Evolutionary conservation across 148 eudicot genomes (phyloP).

Genomic region (Spergularia marina): DNA sequence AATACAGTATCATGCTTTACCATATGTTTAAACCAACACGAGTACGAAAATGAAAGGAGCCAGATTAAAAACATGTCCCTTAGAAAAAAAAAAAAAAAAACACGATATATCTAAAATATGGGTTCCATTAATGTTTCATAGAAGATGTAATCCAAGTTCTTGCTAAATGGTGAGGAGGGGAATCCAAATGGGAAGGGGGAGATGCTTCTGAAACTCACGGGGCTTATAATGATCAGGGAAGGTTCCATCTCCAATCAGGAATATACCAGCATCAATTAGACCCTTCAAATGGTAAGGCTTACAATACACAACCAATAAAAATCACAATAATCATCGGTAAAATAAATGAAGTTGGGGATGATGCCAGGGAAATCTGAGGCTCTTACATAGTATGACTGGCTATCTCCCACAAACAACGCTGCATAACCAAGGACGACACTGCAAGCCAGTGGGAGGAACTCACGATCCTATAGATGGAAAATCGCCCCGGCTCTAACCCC

Average conservation of each 20-base stretch:
- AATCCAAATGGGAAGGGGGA: constrained; percentile 17
- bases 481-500: not conserved
- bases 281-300: not conserved
- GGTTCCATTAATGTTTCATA: not conserved
- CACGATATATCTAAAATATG: not conserved
- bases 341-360: constrained; percentile 11
- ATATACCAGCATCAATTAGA: constrained; percentile 11
- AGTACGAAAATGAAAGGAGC: constrained; percentile 16
- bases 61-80: constrained; percentile 64
- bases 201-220: not conserved
- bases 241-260: not conserved
- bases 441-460: constrained; percentile 2
- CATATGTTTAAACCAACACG: no score
- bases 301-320: not conserved
- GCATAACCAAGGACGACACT: not conserved
- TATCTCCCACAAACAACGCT: constrained; percentile 26
- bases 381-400: constrained; percentile 12
- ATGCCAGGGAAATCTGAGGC: constrained; percentile 4
- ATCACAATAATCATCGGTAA: constrained; percentile 16
- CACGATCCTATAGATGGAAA: not conserved
- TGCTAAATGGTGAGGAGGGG: constrained; percentile 17
- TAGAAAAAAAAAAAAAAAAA: not conserved
- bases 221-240: not conserved
- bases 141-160: not conserved
- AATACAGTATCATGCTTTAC: no score